Evolutionary conservation across 148 eudicot genomes (phyloP).

Genomic region (Agrostemma githago): DNA sequence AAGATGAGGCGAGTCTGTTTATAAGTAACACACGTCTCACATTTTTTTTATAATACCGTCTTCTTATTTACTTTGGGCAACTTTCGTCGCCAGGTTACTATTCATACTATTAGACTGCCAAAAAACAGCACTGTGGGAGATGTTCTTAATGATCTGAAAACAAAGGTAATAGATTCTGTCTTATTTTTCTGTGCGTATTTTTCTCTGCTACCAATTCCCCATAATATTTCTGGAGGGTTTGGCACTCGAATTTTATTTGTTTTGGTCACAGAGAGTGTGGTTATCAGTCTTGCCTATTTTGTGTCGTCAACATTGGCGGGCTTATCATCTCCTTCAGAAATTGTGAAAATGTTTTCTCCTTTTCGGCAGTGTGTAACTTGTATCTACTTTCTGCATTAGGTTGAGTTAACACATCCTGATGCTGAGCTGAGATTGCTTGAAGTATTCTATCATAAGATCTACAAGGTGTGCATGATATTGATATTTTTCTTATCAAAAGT

Average conservation of each 20-base stretch:
- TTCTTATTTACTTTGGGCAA: neutral
- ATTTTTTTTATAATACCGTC: neutral
- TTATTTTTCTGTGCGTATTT: slow-evolving; percentile 8
- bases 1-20: slow-evolving; percentile 57
- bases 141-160: slow-evolving; percentile 65
- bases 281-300: neutral
- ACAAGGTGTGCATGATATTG: slow-evolving; percentile 27
- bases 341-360: neutral
- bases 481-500: neutral
- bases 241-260: neutral
- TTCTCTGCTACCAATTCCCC: too few species aligned
- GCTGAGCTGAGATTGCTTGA: slow-evolving; percentile 47
- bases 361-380: slow-evolving; percentile 7
- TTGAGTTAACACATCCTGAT: slow-evolving; percentile 57
- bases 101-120: slow-evolving; percentile 70
- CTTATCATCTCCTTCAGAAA: neutral
- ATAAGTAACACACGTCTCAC: neutral
- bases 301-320: neutral
- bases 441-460: slow-evolving; percentile 51
- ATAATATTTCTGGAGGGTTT: too few species aligned
- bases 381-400: slow-evolving; percentile 35
- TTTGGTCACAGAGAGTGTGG: neutral
- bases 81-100: slow-evolving; percentile 37
- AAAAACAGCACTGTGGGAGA: slow-evolving; percentile 85
- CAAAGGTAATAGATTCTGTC: slow-evolving; percentile 43